Conservation (phyloP, 305 asterid genomes). For the Fraxinus nigra region DNA sequence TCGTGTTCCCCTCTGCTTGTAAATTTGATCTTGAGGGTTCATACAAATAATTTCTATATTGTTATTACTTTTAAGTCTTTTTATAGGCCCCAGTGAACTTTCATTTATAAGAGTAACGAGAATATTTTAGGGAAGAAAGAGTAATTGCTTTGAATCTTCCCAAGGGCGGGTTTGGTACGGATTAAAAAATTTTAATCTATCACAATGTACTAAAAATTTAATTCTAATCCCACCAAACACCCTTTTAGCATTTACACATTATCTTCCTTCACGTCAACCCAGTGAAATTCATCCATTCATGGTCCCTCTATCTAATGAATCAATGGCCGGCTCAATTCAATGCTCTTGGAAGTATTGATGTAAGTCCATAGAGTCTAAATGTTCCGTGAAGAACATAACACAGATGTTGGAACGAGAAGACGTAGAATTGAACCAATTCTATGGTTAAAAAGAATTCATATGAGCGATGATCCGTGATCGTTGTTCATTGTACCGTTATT, state of each 20-base stretch:
- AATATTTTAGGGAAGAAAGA: not conserved
- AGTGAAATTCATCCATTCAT: not conserved
- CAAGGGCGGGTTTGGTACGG: too few species aligned
- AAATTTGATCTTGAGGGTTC: constrained; percentile 18
- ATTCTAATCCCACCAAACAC: too few species aligned
- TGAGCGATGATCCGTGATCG: not conserved
- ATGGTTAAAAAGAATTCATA: not conserved
- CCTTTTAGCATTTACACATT: not conserved
- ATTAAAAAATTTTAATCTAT: too few species aligned
- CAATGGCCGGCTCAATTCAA: not conserved
- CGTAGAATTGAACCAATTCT: not conserved
- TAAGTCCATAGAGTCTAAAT: not conserved
- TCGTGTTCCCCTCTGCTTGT: not conserved
- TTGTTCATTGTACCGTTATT: not conserved
- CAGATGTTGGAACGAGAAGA: not conserved
- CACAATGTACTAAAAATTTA: too few species aligned
- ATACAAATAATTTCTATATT: not conserved
- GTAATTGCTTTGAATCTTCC: not conserved
- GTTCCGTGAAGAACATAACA: not conserved
- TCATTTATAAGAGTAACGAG: not conserved
- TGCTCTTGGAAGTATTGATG: not conserved
- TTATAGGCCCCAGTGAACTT: not conserved
- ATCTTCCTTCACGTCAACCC: not conserved
- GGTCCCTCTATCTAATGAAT: not conserved
- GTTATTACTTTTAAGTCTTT: not conserved